These are phyloP conservation scores for Myrmaecium sp. DNA, from an alignment of 2,329 filamentous ascomycete genomes.

Conservation along the genomic window DNA sequence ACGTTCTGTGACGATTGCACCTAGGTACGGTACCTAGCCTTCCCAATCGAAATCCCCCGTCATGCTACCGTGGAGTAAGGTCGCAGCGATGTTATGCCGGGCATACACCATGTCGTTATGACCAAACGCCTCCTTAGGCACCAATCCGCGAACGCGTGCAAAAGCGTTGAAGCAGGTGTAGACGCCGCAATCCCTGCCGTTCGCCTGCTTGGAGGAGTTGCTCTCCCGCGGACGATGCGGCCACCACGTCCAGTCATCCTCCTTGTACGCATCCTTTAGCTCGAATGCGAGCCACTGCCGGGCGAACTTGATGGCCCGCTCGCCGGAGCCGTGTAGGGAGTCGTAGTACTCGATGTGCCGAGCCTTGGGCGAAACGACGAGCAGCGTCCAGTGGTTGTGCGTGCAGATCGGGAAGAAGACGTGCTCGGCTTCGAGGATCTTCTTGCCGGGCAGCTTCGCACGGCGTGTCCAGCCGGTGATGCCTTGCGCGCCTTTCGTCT, in stretches of 20 bases:
- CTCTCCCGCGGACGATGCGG: constrained; percentile 30
- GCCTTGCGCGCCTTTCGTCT: constrained; percentile 28
- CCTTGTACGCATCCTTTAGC: constrained; percentile 37
- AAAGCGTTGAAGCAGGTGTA: constrained; percentile 60
- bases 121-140: constrained; percentile 26
- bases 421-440: constrained; percentile 48
- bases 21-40: no score
- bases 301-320: constrained; percentile 8
- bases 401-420: constrained; percentile 55
- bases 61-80: constrained; percentile 40
- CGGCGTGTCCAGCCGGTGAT: constrained; percentile 35
- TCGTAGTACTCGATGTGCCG: constrained; percentile 53
- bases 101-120: constrained; percentile 41
- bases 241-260: constrained; percentile 46
- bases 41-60: no score
- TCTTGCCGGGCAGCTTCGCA: constrained; percentile 24
- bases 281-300: constrained; percentile 31
- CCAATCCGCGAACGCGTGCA: constrained; percentile 30
- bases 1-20: no score
- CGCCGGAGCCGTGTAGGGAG: constrained; percentile 35
- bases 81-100: constrained; percentile 44
- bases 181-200: constrained; percentile 60
- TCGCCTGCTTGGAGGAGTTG: constrained; percentile 39
- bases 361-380: constrained; percentile 46
- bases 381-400: constrained; percentile 51